Conservation (phyloP, 2,329 filamentous ascomycete genomes). For the Ceratocystis diversiconidia region DNA sequence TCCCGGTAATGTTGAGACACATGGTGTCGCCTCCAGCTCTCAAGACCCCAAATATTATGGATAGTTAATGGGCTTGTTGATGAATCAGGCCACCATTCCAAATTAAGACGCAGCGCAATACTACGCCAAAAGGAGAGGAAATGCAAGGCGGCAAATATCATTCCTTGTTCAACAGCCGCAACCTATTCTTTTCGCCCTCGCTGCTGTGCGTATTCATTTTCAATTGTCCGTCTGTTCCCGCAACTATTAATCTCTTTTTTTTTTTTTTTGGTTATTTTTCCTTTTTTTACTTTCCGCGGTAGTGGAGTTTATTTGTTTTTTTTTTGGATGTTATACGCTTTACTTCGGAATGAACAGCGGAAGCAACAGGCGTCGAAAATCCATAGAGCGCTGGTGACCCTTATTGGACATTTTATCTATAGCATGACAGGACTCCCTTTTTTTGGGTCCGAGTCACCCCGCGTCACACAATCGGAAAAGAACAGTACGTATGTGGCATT, state of each 20-base stretch:
- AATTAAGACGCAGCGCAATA: too few relatives aligned
- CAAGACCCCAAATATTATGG: neutral
- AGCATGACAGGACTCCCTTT: neutral
- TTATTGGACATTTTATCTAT: neutral
- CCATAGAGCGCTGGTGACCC: neutral
- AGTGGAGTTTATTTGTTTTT: neutral
- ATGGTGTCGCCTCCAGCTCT: neutral
- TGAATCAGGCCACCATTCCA: neutral
- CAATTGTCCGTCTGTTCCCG: neutral
- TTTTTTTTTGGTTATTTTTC: neutral
- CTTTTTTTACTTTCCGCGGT: neutral
- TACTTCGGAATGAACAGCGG: neutral
- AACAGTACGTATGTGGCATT: neutral
- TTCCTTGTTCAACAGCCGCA: neutral
- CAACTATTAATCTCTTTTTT: neutral
- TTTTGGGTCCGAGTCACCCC: neutral
- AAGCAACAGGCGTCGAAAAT: neutral
- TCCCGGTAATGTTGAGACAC: neutral
- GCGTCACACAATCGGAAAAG: neutral
- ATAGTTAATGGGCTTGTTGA: neutral
- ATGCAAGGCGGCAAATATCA: neutral
- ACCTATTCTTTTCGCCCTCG: neutral
- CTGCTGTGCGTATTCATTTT: neutral
- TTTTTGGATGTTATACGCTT: neutral
- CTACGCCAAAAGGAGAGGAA: neutral